phyloP scores from a whole-genome alignment of 177 flowering plant species.

The Telopea speciosissima region DNA sequence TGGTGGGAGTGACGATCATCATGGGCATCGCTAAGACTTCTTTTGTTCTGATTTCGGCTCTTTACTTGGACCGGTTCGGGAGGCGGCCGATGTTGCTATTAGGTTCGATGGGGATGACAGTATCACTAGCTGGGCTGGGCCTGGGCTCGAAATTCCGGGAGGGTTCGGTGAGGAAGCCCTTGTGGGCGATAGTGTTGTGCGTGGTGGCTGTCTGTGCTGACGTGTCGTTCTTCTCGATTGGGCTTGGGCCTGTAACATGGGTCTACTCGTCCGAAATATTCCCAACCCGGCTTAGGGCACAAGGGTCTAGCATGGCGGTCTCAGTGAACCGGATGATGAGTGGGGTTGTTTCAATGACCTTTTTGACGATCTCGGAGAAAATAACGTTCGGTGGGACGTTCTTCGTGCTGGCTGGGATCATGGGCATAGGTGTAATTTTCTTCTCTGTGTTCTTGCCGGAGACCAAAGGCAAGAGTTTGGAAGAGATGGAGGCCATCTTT shows the following conservation, averaged over 20 bases:
- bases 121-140: constrained; percentile 45
- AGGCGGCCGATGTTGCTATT: constrained; percentile 62
- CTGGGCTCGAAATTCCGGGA: constrained; percentile 48
- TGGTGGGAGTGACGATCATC: constrained; percentile 51
- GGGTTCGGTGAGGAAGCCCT: constrained; percentile 30
- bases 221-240: constrained; percentile 77
- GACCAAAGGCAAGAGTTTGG: constrained; percentile 66
- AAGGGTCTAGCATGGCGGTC: constrained; percentile 54
- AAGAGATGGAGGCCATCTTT: constrained; percentile 58
- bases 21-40: constrained; percentile 68
- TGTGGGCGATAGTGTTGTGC: constrained; percentile 58
- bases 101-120: constrained; percentile 55
- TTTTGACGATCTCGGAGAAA: constrained; percentile 36
- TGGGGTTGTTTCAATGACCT: constrained; percentile 62
- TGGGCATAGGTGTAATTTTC: constrained; percentile 38
- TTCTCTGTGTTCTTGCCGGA: constrained; percentile 57
- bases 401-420: constrained; percentile 41
- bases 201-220: constrained; percentile 60
- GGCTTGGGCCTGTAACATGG: constrained; percentile 90
- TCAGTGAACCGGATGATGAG: constrained; percentile 71
- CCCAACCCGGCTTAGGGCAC: constrained; percentile 59
- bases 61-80: constrained; percentile 60
- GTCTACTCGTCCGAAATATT: constrained; percentile 77
- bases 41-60: constrained; percentile 60
- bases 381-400: constrained; percentile 61